phyloP scores from a whole-genome alignment of 2,329 filamentous ascomycete genomes.

The Pseudogymnoascus sp. region DNA sequence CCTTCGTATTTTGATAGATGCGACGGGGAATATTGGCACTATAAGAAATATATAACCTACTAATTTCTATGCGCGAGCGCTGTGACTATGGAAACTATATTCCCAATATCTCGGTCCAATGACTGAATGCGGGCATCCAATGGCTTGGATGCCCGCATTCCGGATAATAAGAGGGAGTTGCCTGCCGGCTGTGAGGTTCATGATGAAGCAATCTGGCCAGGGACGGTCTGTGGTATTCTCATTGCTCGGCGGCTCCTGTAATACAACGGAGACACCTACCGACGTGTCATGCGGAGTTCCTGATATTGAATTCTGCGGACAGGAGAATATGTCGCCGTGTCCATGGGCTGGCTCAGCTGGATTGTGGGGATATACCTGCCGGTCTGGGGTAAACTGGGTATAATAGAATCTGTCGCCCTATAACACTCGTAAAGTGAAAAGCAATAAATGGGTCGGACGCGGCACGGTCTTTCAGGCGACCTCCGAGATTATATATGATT shows the following conservation, averaged over 20 bases:
- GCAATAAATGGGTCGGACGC: not conserved
- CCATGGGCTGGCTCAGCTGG: not conserved
- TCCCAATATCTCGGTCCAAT: conserved; percentile 9
- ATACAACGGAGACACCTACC: not conserved
- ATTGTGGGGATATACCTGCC: not conserved
- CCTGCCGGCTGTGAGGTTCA: conserved; percentile 1
- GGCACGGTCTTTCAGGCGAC: not conserved
- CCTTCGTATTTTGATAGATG: not conserved
- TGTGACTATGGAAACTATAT: conserved; percentile 6
- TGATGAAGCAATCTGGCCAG: conserved; percentile 3
- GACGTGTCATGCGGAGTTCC: conserved; percentile 5
- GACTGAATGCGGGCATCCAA: not conserved
- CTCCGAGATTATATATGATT: not conserved
- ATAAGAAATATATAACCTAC: conserved; percentile 4
- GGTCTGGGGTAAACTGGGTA: conserved; percentile 4
- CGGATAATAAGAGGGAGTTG: not conserved
- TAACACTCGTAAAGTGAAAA: conserved; percentile 5
- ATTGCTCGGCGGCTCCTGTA: not conserved
- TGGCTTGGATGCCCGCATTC: conserved; percentile 4
- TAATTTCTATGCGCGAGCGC: not conserved
- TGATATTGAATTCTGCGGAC: not conserved
- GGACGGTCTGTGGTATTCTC: not conserved
- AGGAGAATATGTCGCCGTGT: not conserved
- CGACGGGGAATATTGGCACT: not conserved
- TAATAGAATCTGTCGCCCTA: not conserved